Percentiles rank a stretch among this genome's conserved stretches.
phyloP scores from a whole-genome alignment of 192 early-diverging fungal genomes.

The Glomus cerebriforme region DNA sequence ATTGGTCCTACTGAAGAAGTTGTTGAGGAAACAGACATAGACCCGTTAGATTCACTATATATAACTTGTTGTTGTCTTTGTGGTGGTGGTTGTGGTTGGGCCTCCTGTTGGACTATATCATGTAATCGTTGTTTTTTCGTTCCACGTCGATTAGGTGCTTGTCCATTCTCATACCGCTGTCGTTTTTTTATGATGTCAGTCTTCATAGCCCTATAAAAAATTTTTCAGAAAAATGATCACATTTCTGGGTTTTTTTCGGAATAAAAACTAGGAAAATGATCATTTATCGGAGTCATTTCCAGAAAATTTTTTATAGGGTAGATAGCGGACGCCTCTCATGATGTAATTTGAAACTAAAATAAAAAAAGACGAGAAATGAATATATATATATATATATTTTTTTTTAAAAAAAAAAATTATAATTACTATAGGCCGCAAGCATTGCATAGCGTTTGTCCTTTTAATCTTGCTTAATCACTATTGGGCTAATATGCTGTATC shows the following conservation, averaged over 20 bases:
- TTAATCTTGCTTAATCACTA: no score
- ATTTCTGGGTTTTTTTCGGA: no score
- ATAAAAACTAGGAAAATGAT: no score
- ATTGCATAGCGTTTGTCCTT: conserved; percentile 45
- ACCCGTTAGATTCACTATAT: neutral
- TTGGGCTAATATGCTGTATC: no score
- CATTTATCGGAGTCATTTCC: no score
- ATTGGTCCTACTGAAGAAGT: neutral
- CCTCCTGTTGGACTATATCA: neutral
- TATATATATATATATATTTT: neutral
- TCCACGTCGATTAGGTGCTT: conserved; percentile 26
- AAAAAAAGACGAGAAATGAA: neutral
- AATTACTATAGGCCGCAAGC: conserved; percentile 62
- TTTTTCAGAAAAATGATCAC: no score
- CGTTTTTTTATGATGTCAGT: conserved; percentile 54
- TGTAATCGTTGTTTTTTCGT: conserved; percentile 26
- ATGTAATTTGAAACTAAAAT: conserved; percentile 48
- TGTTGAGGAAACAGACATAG: neutral
- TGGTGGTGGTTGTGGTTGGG: neutral
- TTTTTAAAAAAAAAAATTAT: neutral
- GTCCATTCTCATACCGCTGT: conserved; percentile 51
- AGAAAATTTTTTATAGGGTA: no score
- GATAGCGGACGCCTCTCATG: conserved; percentile 55
- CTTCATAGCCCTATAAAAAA: no score
- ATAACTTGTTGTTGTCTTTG: conserved; percentile 4